A percentile compares a stretch with the other conserved stretches of the same genome.
Conservation (phyloP, 2,329 filamentous ascomycete species). For the Talaromyces funiculosus region DNA sequence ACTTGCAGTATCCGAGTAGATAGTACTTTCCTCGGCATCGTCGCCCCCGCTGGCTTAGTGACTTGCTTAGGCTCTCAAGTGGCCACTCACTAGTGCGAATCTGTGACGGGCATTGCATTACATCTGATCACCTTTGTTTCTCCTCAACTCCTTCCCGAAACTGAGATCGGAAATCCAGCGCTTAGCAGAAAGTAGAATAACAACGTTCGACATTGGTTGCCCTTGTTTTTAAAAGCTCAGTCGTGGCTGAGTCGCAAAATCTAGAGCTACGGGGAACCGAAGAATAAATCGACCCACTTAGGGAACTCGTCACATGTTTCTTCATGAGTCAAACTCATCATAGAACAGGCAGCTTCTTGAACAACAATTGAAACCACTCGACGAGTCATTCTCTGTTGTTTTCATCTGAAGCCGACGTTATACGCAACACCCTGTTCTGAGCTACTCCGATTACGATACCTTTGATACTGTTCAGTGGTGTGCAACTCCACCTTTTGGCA, state of each 20-base stretch:
- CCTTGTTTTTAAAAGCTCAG: not conserved
- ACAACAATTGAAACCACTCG: not conserved
- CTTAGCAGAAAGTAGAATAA: too few relatives aligned
- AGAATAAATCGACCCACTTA: constrained; percentile 2
- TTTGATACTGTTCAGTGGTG: not conserved
- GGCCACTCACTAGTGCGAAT: not conserved
- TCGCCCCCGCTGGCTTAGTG: not conserved
- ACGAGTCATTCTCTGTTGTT: not conserved
- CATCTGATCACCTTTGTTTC: not conserved
- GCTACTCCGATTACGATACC: not conserved
- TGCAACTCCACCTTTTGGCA: not conserved
- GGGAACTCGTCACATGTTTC: constrained; percentile 13
- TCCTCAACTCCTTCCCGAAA: not conserved
- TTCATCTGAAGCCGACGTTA: not conserved
- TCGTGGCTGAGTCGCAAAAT: constrained; percentile 14
- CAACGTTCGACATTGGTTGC: not conserved
- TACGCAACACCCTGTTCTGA: not conserved
- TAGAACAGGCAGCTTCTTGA: not conserved
- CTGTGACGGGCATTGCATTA: not conserved
- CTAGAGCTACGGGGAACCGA: not conserved
- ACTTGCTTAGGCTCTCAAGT: not conserved
- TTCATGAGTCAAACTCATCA: not conserved
- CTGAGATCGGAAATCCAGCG: not conserved
- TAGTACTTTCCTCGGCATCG: not conserved
- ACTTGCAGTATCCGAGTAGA: not conserved